Base-by-base conservation (phyloP, 169 alveolate genomes). In the Eimeria sp. region DNA sequence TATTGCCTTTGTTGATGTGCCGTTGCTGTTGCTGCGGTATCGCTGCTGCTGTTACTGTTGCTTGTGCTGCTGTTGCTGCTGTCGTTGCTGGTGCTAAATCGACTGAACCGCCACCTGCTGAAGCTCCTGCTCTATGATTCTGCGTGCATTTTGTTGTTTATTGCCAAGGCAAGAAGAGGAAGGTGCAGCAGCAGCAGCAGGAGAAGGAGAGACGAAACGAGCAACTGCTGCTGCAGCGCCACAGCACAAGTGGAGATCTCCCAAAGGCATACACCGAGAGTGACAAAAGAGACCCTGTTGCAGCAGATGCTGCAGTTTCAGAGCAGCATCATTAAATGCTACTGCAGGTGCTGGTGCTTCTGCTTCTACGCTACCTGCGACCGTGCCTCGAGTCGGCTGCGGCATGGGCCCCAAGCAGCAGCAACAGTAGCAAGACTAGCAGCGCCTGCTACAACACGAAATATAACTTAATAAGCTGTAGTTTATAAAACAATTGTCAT, bases 161-260 rank as follows among this genome's bases (percentile, higher is more conserved):
- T 22, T 67, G 20, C 20, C 61, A 54, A 67, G 76, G 13, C 4
- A 22, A 22, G 25, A 18, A 30, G 76, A 11, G 25, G 76, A 67
- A 25, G 76, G 16, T 25, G 76, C 76, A 67, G 76, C 76, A 67
- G 76, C 76, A 67, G 76, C 76, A 9, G 76, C 76, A 67, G 76
- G 16, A 65, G 76, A 10, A 14, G 76, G 43, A 67, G 4, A 7
- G 61, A 14, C 16, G 4, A 54, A 14, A 14, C 61, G 61, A 54
- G 61, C 16, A 11, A 14, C 61, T 5, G 76, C 43, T 65, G 75
- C 75, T 67, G 45, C 40, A 27, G 76, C 76, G 25, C 3, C 22
- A 43, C 84, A 54, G 61, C 61, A 54, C 61, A 14, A 54, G 16
- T 14, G 61, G 2, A 54, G 61, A 54, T 54, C 61, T 54, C 20